Evolutionary conservation across 176 grass and related monocot species (phyloP).

Genomic region (Lolium rigidum): DNA sequence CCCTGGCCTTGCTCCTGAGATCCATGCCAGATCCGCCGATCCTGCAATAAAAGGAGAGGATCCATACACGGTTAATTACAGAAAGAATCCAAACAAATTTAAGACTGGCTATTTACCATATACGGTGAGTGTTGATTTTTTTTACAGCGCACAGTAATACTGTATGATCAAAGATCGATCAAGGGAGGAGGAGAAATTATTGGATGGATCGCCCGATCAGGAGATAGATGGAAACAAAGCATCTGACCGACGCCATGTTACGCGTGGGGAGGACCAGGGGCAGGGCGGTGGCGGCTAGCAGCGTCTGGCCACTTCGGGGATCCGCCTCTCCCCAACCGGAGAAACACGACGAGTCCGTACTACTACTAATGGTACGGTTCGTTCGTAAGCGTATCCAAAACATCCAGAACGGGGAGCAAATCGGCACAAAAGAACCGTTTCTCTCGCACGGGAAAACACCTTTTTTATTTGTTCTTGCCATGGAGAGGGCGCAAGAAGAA

Average conservation of each 20-base stretch:
- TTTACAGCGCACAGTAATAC: neutral
- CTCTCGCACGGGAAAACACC: neutral
- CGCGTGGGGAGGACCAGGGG: neutral
- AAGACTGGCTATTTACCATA: neutral
- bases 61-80: neutral
- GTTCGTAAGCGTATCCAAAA: neutral
- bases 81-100: constrained; percentile 13
- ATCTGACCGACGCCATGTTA: constrained; percentile 28
- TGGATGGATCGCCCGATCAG: neutral
- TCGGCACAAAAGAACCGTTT: neutral
- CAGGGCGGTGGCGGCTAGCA: constrained; percentile 36
- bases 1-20: constrained; percentile 97
- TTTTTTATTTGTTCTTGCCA: neutral
- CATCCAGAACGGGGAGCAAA: constrained; percentile 11
- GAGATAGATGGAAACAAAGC: neutral
- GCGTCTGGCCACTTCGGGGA: constrained; percentile 27
- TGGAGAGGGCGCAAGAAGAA: neutral
- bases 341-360: constrained; percentile 20
- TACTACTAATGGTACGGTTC: neutral
- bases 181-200: no score
- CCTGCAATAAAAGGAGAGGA: constrained; percentile 52
- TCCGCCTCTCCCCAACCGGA: constrained; percentile 22
- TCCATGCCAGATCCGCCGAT: constrained; percentile 99
- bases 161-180: neutral
- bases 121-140: neutral